Percentiles rank a stretch among this genome's conserved stretches.
These are phyloP conservation scores for Penicillium sumatraense DNA, from an alignment of 2,329 filamentous ascomycete species.

Conservation along the genomic window DNA sequence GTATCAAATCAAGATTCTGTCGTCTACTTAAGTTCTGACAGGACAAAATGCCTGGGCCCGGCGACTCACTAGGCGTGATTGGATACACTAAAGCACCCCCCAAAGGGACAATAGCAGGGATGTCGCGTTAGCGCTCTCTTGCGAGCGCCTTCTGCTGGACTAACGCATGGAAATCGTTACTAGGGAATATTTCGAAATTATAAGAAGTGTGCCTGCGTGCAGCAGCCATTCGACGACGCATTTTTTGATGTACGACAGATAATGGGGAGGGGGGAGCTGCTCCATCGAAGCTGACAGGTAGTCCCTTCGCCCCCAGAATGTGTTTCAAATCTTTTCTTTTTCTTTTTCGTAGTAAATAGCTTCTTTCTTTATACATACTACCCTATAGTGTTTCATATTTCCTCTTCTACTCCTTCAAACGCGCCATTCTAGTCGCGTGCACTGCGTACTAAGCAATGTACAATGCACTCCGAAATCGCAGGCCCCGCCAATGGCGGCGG, in stretches of 20 bases:
- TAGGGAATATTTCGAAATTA: not conserved
- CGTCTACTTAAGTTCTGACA: conserved; percentile 21
- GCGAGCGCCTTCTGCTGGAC: not conserved
- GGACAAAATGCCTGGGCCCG: conserved; percentile 16
- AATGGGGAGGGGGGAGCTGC: not conserved
- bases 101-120: not conserved
- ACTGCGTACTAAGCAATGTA: not conserved
- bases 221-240: not conserved
- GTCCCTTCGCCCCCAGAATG: not conserved
- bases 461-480: conserved; percentile 9
- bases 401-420: not conserved
- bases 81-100: not conserved
- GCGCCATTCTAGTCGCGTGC: not conserved
- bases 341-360: not conserved
- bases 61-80: not conserved
- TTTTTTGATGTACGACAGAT: not conserved
- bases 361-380: not conserved
- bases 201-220: not conserved
- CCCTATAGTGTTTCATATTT: not conserved
- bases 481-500: conserved; percentile 31
- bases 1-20: conserved; percentile 19
- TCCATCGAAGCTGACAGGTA: not conserved
- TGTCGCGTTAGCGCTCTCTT: not conserved
- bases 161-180: not conserved
- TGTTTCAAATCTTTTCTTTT: not conserved